Percentiles rank a stretch among this genome's conserved stretches.
phyloP scores from a whole-genome alignment of 1,284 basidiomycete species.

The Cystobasidiaceae sp. region DNA sequence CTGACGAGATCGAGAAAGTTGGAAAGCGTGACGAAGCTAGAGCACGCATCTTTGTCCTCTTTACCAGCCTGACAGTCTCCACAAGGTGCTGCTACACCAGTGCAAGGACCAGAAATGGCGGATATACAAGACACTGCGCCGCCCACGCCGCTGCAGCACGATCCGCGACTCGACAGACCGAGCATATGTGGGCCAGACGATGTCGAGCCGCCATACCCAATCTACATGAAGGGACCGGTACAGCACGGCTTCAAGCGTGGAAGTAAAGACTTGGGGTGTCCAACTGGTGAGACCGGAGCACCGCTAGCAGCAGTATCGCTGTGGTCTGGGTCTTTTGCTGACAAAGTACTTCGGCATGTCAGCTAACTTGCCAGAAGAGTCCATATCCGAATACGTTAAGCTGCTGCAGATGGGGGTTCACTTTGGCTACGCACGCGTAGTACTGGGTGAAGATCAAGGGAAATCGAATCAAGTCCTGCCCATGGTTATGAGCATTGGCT shows the following conservation, averaged over 20 bases:
- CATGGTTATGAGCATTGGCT: constrained; percentile 98
- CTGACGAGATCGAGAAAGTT: too few relatives aligned
- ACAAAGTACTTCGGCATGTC: neutral
- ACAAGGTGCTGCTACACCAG: too few relatives aligned
- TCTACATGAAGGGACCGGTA: constrained; percentile 70
- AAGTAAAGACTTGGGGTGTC: constrained; percentile 90
- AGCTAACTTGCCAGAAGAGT: constrained; percentile 85
- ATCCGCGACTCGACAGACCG: constrained; percentile 32
- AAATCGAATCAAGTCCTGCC: constrained; percentile 61
- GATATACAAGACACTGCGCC: constrained; percentile 21
- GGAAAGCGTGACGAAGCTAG: too few relatives aligned
- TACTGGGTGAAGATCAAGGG: constrained; percentile 45
- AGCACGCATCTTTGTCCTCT: too few relatives aligned
- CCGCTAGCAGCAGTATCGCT: too few relatives aligned
- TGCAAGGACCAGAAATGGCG: too few relatives aligned
- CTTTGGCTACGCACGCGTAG: constrained; percentile 84
- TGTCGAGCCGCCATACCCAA: constrained; percentile 74
- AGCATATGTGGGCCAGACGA: constrained; percentile 45
- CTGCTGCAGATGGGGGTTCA: constrained; percentile 68
- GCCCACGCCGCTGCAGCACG: constrained; percentile 37
- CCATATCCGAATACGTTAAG: constrained; percentile 45
- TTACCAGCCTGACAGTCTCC: too few relatives aligned
- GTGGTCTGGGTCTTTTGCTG: neutral
- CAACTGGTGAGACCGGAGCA: constrained; percentile 83
- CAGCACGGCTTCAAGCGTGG: constrained; percentile 88